Evolutionary conservation across 2,329 filamentous ascomycete species (phyloP).

Genomic region (Fusarium irregulare): DNA sequence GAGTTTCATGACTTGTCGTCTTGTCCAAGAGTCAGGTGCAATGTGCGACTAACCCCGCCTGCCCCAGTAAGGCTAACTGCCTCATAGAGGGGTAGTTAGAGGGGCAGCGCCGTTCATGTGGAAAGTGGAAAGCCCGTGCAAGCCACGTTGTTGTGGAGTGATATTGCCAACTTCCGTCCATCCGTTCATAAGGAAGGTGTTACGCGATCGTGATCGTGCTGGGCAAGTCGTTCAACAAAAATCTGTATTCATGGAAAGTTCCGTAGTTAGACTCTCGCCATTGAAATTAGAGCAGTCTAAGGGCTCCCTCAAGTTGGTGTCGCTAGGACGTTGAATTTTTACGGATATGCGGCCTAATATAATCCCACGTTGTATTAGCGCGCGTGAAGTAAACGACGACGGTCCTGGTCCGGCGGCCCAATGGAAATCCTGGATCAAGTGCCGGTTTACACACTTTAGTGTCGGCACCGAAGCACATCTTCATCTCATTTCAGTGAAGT

Average conservation of each 20-base stretch:
- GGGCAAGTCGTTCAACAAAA: not conserved
- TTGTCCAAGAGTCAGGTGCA: slow-evolving; percentile 13
- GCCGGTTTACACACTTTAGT: not conserved
- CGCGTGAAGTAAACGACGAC: not conserved
- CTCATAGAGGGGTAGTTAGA: not conserved
- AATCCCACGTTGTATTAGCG: not conserved
- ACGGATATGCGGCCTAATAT: not conserved
- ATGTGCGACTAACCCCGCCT: slow-evolving; percentile 4
- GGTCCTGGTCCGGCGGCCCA: not conserved
- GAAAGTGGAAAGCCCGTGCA: not conserved
- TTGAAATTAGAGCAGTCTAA: not conserved
- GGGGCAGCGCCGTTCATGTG: not conserved
- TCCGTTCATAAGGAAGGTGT: not conserved
- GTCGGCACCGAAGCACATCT: not conserved
- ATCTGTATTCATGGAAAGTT: not conserved
- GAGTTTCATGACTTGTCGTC: slow-evolving; percentile 4
- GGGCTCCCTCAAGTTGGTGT: not conserved
- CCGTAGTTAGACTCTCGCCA: no score
- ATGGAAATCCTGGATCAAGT: not conserved
- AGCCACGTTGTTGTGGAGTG: not conserved
- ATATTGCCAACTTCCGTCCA: not conserved
- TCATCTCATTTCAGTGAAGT: not conserved
- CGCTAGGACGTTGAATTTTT: not conserved
- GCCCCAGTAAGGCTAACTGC: slow-evolving; percentile 2
- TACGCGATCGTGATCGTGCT: not conserved